Conservation (phyloP, 768 basidiomycete genomes). For the Mycena olivaceomarginata region DNA sequence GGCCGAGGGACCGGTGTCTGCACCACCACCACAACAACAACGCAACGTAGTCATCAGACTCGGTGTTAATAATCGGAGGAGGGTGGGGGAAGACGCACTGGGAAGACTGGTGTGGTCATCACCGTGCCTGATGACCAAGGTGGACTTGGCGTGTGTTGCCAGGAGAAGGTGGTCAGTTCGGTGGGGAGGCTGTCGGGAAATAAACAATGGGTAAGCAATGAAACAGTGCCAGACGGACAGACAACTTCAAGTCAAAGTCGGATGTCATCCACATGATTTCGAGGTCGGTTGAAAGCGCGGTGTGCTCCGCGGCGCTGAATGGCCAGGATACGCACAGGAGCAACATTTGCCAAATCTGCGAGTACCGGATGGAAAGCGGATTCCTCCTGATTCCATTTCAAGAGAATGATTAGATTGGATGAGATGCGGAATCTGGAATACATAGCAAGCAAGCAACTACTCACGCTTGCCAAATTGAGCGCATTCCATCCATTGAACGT, state of each 20-base stretch:
- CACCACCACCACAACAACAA: background rate
- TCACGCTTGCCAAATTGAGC: too few species aligned
- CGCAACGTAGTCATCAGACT: too few species aligned
- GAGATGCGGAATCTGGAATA: too few species aligned
- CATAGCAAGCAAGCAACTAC: too few species aligned
- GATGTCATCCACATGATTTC: constrained; percentile 34
- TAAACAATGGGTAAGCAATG: background rate
- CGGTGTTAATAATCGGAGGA: background rate
- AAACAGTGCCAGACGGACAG: background rate
- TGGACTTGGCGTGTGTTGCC: constrained; percentile 36
- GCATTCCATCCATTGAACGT: constrained; percentile 22
- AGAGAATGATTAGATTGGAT: too few species aligned
- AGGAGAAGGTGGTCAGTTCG: constrained; percentile 39
- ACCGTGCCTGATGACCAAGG: constrained; percentile 41
- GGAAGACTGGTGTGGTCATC: constrained; percentile 45
- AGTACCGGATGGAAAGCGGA: constrained; percentile 25
- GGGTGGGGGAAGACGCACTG: constrained; percentile 9
- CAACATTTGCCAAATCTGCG: constrained; percentile 23
- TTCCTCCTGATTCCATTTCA: background rate
- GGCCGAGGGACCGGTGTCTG: constrained; percentile 19
- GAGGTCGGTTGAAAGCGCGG: constrained; percentile 11
- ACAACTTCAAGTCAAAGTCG: constrained; percentile 39
- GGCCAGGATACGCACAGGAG: constrained; percentile 16
- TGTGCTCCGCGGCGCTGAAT: constrained; percentile 21
- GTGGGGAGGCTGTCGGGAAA: constrained; percentile 34